Percentiles rank a stretch among this genome's conserved stretches.
Conservation (phyloP, 306 rosid genomes). For the Delonix regia region DNA sequence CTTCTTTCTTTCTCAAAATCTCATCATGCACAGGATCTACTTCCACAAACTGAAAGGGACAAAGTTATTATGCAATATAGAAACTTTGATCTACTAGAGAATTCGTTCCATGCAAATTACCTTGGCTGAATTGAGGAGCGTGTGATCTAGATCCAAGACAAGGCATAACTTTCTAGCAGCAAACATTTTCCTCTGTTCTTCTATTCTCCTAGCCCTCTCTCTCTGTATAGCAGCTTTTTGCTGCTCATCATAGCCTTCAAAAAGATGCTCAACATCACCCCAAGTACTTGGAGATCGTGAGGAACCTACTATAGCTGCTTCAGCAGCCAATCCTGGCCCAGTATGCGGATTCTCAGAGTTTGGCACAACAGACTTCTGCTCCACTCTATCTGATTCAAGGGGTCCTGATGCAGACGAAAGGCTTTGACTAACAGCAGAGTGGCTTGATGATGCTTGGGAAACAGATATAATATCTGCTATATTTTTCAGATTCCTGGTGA, state of each 20-base stretch:
- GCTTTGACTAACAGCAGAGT: constrained; percentile 48
- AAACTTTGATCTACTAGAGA: constrained; percentile 25
- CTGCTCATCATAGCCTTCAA: constrained; percentile 88
- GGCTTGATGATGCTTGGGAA: constrained; percentile 58
- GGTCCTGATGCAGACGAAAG: constrained; percentile 55
- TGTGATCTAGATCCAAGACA: constrained; percentile 97
- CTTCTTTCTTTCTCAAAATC: constrained; percentile 89
- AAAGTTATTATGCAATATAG: constrained; percentile 37
- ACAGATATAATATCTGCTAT: constrained; percentile 82
- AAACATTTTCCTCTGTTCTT: constrained; percentile 96
- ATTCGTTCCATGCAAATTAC: constrained; percentile 50
- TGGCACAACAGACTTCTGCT: constrained; percentile 48
- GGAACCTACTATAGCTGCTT: constrained; percentile 46
- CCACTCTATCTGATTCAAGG: constrained; percentile 53
- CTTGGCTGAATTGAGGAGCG: constrained; percentile 99
- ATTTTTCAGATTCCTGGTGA: constrained; percentile 82
- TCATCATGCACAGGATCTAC: constrained; percentile 94
- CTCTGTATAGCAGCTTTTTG: constrained; percentile 95
- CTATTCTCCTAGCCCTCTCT: constrained; percentile 92
- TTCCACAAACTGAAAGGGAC: constrained; percentile 78
- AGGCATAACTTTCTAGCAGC: constrained; percentile 87
- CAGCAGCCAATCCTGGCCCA: constrained; percentile 50
- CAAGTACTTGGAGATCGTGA: constrained; percentile 65
- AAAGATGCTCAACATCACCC: constrained; percentile 89
- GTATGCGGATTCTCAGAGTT: constrained; percentile 51